Evolutionary conservation across 169 alveolate genomes (phyloP), one percentile per base, ranked within the genome.

Genomic region (Eimeria sp.): DNA sequence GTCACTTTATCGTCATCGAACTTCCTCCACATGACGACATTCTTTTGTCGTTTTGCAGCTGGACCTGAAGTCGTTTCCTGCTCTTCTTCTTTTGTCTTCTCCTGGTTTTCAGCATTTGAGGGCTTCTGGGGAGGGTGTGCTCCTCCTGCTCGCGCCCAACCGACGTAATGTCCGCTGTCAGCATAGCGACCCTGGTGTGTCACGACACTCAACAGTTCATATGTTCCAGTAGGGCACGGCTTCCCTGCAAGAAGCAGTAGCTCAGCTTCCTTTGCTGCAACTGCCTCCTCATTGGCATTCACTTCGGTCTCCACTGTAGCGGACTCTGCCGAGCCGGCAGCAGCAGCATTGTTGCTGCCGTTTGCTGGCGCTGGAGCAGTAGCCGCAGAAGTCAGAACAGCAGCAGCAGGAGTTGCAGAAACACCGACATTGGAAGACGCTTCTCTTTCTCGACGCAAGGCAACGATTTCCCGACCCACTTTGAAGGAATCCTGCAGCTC

Each of bases 161-260:
- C 99, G 70, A 99, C 99, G 96, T 99, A 99, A 96, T 99, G 99
- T 3, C 99, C 99, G 65, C 99, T 98, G 92, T 99, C 99, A 73
- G 99, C 99, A 54, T 99, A 98, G 96, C 99, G 98, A 25, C 99
- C 99, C 97, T 99, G 99, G 95, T 99, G 99, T 54, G 99, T 99
- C 30, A 99, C 98, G 27, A 99, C 98, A 22, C 99, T 98, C 63
- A 98, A 98, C 89, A 99, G 97, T 97, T 99, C 99, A 91, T 99
- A 99, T 89, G 98, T 98, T 47, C 99, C 99, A 43, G 96, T 92
- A 10, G 86, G 92, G 54, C 88, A 92, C 57, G 91, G 91, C 91
- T 83, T 83, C 43, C 91, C 91, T 27, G 63, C 91, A 57, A 83
- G 91, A 22, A 27, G 76, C 1, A 51, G 30, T 18, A 80, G 22